Percentiles rank a stretch among this genome's conserved stretches.
Evolutionary conservation across 2,329 filamentous ascomycete species (phyloP).

Genomic region (Cordyceps cicadae): DNA sequence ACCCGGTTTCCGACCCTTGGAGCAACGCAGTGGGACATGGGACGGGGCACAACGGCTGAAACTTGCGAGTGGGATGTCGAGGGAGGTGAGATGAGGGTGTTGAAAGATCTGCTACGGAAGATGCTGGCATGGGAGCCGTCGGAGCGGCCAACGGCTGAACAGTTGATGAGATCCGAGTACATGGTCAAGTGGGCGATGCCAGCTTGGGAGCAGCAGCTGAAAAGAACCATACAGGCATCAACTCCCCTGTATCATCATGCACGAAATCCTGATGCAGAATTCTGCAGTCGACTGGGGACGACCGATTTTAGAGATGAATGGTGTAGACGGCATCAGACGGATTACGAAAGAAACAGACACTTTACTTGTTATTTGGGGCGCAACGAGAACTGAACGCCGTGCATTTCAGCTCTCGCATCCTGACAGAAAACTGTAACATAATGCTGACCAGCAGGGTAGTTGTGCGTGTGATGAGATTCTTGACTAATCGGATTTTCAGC

Average conservation of each 20-base stretch:
- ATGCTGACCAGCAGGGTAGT: too few species aligned
- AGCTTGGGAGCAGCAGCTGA: slow-evolving; percentile 9
- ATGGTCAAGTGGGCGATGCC: slow-evolving; percentile 13
- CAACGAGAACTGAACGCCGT: too few species aligned
- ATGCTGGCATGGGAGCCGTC: slow-evolving; percentile 13
- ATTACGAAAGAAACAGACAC: too few species aligned
- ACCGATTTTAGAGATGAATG: too few species aligned
- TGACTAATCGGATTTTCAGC: too few species aligned
- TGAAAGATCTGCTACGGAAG: slow-evolving; percentile 11
- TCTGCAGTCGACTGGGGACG: too few species aligned
- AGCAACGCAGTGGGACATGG: slow-evolving; percentile 14
- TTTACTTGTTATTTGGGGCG: too few species aligned
- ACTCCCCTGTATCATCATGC: not conserved
- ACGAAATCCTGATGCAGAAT: too few species aligned
- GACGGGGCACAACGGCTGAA: slow-evolving; percentile 13
- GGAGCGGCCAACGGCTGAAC: slow-evolving; percentile 10
- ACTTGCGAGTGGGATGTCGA: slow-evolving; percentile 12
- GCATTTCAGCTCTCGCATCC: too few species aligned
- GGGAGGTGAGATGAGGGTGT: slow-evolving; percentile 12
- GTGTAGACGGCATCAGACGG: too few species aligned
- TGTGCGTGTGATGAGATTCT: too few species aligned
- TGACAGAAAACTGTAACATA: too few species aligned
- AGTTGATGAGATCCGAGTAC: slow-evolving; percentile 14
- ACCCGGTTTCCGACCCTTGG: slow-evolving; percentile 13
- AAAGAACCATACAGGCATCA: not conserved